Evolutionary conservation across 371 early-diverging fungal genomes (phyloP).

Genomic region (Blastocladiella emersonii): DNA sequence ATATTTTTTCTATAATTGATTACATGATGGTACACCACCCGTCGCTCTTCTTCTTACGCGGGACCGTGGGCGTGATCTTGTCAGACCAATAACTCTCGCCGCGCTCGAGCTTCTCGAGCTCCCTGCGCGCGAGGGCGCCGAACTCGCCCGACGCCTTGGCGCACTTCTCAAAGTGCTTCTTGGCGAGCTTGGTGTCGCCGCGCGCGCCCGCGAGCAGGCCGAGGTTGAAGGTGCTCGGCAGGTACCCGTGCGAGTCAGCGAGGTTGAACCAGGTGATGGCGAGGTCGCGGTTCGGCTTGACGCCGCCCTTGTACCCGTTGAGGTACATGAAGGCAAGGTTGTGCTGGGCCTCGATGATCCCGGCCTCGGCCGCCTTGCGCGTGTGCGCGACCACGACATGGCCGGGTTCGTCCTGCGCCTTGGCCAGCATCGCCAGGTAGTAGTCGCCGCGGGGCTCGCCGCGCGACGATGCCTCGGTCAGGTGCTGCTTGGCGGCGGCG

Average conservation of each 20-base stretch:
- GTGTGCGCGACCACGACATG: neutral
- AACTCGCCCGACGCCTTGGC: neutral
- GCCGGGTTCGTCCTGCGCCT: neutral
- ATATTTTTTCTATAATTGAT: no score
- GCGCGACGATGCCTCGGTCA: no score
- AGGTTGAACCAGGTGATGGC: neutral
- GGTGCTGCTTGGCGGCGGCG: no score
- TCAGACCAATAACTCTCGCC: no score
- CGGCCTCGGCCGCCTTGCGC: neutral
- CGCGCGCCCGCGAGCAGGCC: neutral
- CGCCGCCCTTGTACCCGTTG: neutral
- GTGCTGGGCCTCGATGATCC: neutral
- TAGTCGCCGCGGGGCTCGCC: no score
- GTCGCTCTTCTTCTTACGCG: neutral
- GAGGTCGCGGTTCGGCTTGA: neutral
- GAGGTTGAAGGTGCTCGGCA: neutral
- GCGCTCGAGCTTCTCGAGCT: neutral
- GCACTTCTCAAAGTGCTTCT: neutral
- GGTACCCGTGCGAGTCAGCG: neutral
- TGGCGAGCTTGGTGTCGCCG: neutral
- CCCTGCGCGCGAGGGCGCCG: neutral
- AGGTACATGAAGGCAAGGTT: neutral
- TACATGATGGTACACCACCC: neutral
- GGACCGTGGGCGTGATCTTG: no score
- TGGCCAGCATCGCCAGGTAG: neutral